Evolutionary conservation across 805 yeast genomes (phyloP).

Genomic region (Saccharomyces kudriavzevii): DNA sequence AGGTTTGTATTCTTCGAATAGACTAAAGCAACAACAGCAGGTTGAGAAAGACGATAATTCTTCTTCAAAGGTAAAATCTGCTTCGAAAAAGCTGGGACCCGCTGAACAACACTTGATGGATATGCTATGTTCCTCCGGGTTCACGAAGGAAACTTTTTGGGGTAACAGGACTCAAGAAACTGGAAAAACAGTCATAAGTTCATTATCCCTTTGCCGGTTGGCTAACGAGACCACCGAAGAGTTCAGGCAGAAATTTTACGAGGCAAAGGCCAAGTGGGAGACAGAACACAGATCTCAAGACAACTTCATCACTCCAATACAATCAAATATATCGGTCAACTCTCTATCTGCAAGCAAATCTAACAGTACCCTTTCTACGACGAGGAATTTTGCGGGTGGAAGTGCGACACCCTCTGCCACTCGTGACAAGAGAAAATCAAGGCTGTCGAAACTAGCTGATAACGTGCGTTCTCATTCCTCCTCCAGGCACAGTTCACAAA

Average conservation of each 20-base stretch:
- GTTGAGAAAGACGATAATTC: conserved; percentile 37
- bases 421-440: conserved; percentile 41
- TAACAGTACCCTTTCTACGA: conserved; percentile 11
- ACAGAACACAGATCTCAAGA: conserved; percentile 9
- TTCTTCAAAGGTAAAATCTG: conserved; percentile 7
- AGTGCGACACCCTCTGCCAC: conserved; percentile 5
- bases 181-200: conserved; percentile 75
- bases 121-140: conserved; percentile 90
- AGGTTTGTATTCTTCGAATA: conserved; percentile 47
- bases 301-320: conserved; percentile 8
- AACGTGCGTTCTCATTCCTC: conserved; percentile 53
- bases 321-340: conserved; percentile 7
- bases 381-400: conserved; percentile 1
- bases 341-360: conserved; percentile 21
- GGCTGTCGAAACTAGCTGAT: conserved; percentile 56
- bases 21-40: conserved; percentile 19
- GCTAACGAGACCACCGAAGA: conserved; percentile 35
- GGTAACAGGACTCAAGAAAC: conserved; percentile 87
- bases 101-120: conserved; percentile 93
- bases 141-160: conserved; percentile 61
- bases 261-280: conserved; percentile 20
- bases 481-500: conserved; percentile 39
- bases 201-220: conserved; percentile 40
- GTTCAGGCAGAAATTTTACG: conserved; percentile 21
- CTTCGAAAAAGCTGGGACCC: conserved; percentile 55